These are phyloP conservation scores for Tylopilus sp. DNA, from an alignment of 768 basidiomycete genomes.

Conservation along the genomic window DNA sequence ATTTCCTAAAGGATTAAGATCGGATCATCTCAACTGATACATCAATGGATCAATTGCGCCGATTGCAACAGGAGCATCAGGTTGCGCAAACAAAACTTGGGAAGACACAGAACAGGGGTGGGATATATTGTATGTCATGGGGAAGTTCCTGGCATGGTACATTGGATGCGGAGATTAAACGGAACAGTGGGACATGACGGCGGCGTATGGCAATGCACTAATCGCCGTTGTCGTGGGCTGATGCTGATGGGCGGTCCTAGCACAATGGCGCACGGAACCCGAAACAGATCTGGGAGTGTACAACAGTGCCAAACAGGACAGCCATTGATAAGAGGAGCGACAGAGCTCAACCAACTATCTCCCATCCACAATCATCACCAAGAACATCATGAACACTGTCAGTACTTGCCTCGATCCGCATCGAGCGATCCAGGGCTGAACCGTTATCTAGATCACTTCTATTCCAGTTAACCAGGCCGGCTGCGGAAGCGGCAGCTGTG, in stretches of 20 bases:
- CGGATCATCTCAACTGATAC: not conserved
- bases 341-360: not conserved
- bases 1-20: too few relatives aligned
- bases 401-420: not conserved
- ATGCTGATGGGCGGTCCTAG: not conserved
- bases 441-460: not conserved
- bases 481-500: not conserved
- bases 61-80: not conserved
- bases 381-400: slow-evolving; percentile 7
- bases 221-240: too few relatives aligned
- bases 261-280: not conserved
- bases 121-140: too few relatives aligned
- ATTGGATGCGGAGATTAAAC: not conserved
- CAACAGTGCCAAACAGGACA: not conserved
- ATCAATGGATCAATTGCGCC: not conserved
- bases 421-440: not conserved
- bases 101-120: not conserved
- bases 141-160: not conserved
- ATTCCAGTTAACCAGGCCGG: slow-evolving; percentile 6
- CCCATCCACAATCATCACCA: not conserved
- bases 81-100: not conserved
- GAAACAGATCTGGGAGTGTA: not conserved
- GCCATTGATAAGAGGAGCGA: not conserved
- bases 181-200: not conserved
- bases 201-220: not conserved